Base-by-base conservation (phyloP, 495 filamentous ascomycete species). In the Cercophora samala region DNA sequence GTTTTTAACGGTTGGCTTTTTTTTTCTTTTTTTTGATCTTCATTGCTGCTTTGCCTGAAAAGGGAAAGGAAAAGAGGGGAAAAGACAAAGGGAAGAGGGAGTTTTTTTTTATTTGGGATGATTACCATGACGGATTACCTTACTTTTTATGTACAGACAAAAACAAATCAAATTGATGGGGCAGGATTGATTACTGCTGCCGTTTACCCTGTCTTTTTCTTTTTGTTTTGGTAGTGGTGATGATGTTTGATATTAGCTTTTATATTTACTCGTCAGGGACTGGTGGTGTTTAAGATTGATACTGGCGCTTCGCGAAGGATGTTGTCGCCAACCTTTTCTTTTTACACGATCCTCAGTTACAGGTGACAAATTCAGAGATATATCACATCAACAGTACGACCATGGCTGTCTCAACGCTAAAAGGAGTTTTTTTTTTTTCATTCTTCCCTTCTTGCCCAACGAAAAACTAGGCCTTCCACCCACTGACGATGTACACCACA, bases 401-500 rank as follows among this genome's bases (percentile, higher is more conserved):
- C 4, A 6, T 29, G 1, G 4, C 8, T 29, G 26, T 29, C 8
- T 29, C 26, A 29, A 8, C 3, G 26, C 26, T 29, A 29, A 8
- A 29, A 29, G n/a, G n/a, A 8, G 29, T 32, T 32, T 32, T 32
- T 32, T 32, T 32, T 32, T 15, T 21, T 51, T 42, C 32, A 46
- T 46, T 42, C 23, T 56, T 56, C 3, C n/a, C 65, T 68, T 60
- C 42, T 18, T 61, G 13, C 4, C 17, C 22, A 63, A 32, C 3
- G 8, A 32, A 8, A 46, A 46, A 62, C 71, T 80, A 87, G 18
- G 83, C 84, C 71, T 83, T 85, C 73, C 82, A 93, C 72, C 88
- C 91, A 62, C 88, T 90, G n/a, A 97, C 91, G 75, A 99, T 97
- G 70, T 91, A 93, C 65, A 99, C 93, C 58, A 99, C 96, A 83